phyloP scores from a whole-genome alignment of 1,139 yeast genomes.

The Blastobotrys apis region DNA sequence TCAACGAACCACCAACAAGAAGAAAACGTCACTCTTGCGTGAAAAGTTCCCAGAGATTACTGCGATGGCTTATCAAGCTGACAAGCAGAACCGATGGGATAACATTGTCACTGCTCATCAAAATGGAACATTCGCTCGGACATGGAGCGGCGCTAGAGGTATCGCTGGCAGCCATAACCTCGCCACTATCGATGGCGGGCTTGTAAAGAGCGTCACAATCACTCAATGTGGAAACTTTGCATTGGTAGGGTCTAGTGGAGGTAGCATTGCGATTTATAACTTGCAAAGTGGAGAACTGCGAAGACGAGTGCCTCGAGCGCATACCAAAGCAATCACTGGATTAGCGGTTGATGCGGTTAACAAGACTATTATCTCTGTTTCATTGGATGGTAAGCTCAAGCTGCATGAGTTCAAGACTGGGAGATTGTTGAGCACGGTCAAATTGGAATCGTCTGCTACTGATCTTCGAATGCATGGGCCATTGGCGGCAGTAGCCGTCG shows the following conservation, averaged over 20 bases:
- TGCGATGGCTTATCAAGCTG: slow-evolving; percentile 66
- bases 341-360: slow-evolving; percentile 87
- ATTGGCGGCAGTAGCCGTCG: slow-evolving; percentile 77
- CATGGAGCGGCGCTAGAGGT: slow-evolving; percentile 85
- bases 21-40: slow-evolving; percentile 38
- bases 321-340: slow-evolving; percentile 81
- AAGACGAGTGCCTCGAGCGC: slow-evolving; percentile 54
- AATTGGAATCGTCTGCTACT: slow-evolving; percentile 74
- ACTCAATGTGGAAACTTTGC: slow-evolving; percentile 96
- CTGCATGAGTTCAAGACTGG: slow-evolving; percentile 81
- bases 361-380: slow-evolving; percentile 76
- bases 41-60: slow-evolving; percentile 76
- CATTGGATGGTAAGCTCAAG: slow-evolving; percentile 85
- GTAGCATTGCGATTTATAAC: slow-evolving; percentile 86
- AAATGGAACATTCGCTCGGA: slow-evolving; percentile 77
- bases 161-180: slow-evolving; percentile 74
- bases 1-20: slow-evolving; percentile 44
- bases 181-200: slow-evolving; percentile 69
- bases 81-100: slow-evolving; percentile 92
- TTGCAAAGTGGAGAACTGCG: slow-evolving; percentile 84
- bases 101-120: slow-evolving; percentile 89
- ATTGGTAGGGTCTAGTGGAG: slow-evolving; percentile 82
- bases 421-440: slow-evolving; percentile 61
- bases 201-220: slow-evolving; percentile 75
- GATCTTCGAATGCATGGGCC: slow-evolving; percentile 74